These are phyloP conservation scores for Endotrypanum monterogeii DNA, from an alignment of 208 protist species.

Conservation along the genomic window DNA sequence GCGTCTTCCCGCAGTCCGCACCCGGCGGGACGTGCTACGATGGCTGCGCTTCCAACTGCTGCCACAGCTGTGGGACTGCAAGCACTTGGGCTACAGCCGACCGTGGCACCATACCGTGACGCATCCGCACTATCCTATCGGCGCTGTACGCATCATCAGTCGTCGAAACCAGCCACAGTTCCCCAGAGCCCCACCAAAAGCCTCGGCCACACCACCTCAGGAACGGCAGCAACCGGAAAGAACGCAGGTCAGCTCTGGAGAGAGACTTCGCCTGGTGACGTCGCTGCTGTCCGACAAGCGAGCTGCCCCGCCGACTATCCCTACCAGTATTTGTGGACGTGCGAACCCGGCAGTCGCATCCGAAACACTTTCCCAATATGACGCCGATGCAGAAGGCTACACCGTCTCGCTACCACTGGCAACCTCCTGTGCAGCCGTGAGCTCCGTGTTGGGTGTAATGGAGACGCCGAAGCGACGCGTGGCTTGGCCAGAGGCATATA, in stretches of 20 bases:
- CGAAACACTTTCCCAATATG: conserved; percentile 21
- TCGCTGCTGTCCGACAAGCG: conserved; percentile 1
- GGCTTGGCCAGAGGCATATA: conserved; percentile 26
- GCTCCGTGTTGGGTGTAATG: conserved; percentile 20
- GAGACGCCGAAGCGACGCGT: conserved; percentile 32
- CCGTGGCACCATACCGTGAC: conserved; percentile 17
- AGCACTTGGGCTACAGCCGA: background rate
- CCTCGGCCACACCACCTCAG: background rate
- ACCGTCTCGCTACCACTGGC: conserved; percentile 35
- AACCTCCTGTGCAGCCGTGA: conserved; percentile 30
- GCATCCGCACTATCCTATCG: conserved; percentile 9
- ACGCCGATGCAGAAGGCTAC: conserved; percentile 28
- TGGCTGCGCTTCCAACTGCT: conserved; percentile 23
- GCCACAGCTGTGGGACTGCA: conserved; percentile 26
- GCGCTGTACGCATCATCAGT: conserved; percentile 13
- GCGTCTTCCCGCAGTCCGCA: conserved; percentile 13
- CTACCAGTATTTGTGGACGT: conserved; percentile 13
- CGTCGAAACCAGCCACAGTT: conserved; percentile 29
- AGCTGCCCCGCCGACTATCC: conserved; percentile 29
- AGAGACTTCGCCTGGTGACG: conserved; percentile 8
- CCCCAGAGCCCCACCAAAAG: conserved; percentile 25
- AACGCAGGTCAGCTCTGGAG: no score
- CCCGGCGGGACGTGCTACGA: conserved; percentile 21
- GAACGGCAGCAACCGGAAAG: no score
- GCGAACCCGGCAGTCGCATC: background rate